Percentiles rank a stretch among this genome's conserved stretches.
Conservation (phyloP, 345 rosid genomes). For the Iberis pinnata region DNA sequence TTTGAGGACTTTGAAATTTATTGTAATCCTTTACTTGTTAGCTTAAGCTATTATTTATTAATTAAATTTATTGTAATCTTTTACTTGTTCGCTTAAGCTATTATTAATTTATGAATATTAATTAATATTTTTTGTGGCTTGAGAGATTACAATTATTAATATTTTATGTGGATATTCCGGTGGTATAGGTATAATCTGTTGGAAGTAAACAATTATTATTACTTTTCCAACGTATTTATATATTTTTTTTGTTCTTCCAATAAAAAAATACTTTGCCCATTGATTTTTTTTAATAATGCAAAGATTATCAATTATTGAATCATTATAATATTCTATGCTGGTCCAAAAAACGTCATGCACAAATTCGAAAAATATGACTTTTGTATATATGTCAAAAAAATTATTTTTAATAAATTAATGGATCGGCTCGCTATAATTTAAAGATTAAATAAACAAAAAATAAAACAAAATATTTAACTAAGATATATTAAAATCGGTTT, state of each 20-base stretch:
- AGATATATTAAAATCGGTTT: too few species aligned
- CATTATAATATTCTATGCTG: too few species aligned
- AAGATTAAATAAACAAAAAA: too few species aligned
- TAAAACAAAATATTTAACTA: too few species aligned
- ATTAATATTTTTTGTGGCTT: slow-evolving; percentile 10
- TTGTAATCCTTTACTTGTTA: slow-evolving; percentile 17
- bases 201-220: background rate
- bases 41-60: slow-evolving; percentile 4
- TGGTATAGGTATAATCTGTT: slow-evolving; percentile 16
- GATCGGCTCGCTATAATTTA: too few species aligned
- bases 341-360: too few species aligned
- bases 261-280: too few species aligned
- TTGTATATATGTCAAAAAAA: too few species aligned
- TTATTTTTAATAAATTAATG: too few species aligned
- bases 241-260: background rate
- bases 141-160: background rate
- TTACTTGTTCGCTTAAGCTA: slow-evolving; percentile 17
- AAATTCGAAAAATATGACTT: too few species aligned
- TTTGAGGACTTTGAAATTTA: background rate
- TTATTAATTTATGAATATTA: background rate
- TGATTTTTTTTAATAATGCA: too few species aligned
- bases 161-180: slow-evolving; percentile 26
- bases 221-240: background rate
- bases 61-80: slow-evolving; percentile 9
- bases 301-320: too few species aligned